These are phyloP conservation scores for Pythium grandisporangium DNA, from an alignment of 352 stramenopile species.

Conservation along the genomic window DNA sequence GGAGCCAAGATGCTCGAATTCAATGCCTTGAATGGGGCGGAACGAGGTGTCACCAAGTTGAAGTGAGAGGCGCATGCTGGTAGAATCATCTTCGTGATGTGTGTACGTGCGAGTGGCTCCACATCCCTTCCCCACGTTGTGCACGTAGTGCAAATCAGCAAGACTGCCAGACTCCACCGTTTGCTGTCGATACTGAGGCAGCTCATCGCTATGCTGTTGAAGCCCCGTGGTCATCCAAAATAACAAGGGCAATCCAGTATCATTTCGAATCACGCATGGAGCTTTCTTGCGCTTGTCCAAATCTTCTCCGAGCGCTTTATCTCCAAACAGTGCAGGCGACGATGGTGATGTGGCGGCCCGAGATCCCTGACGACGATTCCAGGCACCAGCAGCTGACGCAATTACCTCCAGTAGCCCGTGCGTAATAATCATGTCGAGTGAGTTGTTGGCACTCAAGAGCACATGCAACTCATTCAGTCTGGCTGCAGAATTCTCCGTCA, in stretches of 20 bases:
- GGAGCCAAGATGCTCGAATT: slow-evolving; percentile 67
- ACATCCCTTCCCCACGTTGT: slow-evolving; percentile 39
- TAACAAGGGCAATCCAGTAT: slow-evolving; percentile 51
- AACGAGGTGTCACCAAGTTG: slow-evolving; percentile 51
- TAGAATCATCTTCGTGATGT: slow-evolving; percentile 37
- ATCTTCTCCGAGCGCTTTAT: slow-evolving; percentile 6
- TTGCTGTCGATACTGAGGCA: slow-evolving; percentile 2
- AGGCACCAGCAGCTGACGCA: slow-evolving; percentile 66
- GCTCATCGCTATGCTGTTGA: slow-evolving; percentile 14
- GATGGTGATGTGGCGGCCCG: neutral
- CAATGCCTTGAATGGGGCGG: slow-evolving; percentile 68
- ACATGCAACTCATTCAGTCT: slow-evolving; percentile 74
- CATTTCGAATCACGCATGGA: slow-evolving; percentile 71
- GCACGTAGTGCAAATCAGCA: slow-evolving; percentile 59
- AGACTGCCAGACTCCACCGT: slow-evolving; percentile 30
- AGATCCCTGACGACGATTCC: slow-evolving; percentile 31
- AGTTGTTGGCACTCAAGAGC: slow-evolving; percentile 58
- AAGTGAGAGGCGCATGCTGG: slow-evolving; percentile 51
- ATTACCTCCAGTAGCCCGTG: slow-evolving; percentile 70
- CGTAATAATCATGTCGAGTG: slow-evolving; percentile 66
- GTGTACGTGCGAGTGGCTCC: slow-evolving; percentile 69
- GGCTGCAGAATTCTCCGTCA: too few species aligned
- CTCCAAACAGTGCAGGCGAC: too few species aligned
- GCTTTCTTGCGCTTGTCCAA: slow-evolving; percentile 34
- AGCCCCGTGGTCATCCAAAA: slow-evolving; percentile 62